Conservation (phyloP, 768 basidiomycete genomes). For the Amanita muscaria region DNA sequence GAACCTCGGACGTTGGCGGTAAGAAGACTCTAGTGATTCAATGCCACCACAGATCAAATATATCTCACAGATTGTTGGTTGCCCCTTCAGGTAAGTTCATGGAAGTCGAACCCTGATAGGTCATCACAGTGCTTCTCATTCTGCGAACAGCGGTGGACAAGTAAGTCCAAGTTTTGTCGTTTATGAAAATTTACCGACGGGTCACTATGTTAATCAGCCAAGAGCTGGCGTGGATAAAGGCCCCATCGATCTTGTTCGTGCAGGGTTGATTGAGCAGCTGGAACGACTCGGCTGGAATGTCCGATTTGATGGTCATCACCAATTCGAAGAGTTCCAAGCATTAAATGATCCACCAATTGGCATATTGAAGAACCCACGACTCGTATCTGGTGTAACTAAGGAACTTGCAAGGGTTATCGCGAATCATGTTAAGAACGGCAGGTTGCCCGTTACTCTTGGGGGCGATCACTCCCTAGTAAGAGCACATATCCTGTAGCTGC, state of each 20-base stretch:
- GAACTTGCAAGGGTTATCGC: conserved; percentile 74
- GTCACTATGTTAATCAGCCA: conserved; percentile 33
- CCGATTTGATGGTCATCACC: conserved; percentile 82
- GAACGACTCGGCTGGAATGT: conserved; percentile 81
- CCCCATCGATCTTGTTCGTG: conserved; percentile 82
- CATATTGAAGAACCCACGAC: conserved; percentile 80
- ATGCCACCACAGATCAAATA: conserved; percentile 8
- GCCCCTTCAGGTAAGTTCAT: conserved; percentile 80
- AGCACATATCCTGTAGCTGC: conserved; percentile 1
- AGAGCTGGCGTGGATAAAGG: conserved; percentile 78
- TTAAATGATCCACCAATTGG: conserved; percentile 74
- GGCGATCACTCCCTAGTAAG: conserved; percentile 92
- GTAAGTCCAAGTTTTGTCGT: conserved; percentile 24
- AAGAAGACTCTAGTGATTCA: conserved; percentile 24
- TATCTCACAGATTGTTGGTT: conserved; percentile 70
- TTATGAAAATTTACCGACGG: conserved; percentile 10
- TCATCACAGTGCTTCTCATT: conserved; percentile 7
- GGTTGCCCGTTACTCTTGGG: conserved; percentile 84
- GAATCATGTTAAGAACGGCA: conserved; percentile 65
- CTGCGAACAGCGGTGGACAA: conserved; percentile 49
- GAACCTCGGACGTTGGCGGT: conserved; percentile 76
- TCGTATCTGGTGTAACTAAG: conserved; percentile 77
- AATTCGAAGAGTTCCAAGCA: conserved; percentile 68
- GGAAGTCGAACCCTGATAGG: neutral
- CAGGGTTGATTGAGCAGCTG: conserved; percentile 75